phyloP scores from a whole-genome alignment of 2,329 filamentous ascomycete genomes.

The Colletotrichum karsti region DNA sequence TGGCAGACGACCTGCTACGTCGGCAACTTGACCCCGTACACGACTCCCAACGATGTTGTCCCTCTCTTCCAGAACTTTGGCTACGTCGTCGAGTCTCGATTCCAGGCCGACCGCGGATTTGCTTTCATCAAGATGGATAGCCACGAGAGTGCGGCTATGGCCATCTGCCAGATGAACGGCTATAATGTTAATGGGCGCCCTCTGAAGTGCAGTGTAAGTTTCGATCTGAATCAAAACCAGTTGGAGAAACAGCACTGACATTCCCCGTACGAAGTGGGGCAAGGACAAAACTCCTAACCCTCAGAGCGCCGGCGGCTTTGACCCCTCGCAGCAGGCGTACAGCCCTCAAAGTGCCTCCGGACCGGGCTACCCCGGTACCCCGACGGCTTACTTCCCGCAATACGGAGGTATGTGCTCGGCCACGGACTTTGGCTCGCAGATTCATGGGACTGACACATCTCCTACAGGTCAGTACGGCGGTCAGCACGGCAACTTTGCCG shows the following conservation, averaged over 20 bases:
- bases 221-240: not conserved
- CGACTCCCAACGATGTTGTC: conserved; percentile 95
- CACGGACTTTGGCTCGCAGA: not conserved
- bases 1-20: conserved; percentile 99
- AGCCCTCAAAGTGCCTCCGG: conserved; percentile 79
- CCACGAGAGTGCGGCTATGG: conserved; percentile 97
- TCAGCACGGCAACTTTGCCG: conserved; percentile 74
- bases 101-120: conserved; percentile 97
- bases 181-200: conserved; percentile 98
- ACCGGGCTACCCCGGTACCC: conserved; percentile 79
- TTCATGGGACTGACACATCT: conserved; percentile 36
- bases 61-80: conserved; percentile 99
- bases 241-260: conserved; percentile 19
- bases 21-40: conserved; percentile 97
- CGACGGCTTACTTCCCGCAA: conserved; percentile 89
- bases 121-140: conserved; percentile 99
- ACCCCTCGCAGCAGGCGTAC: conserved; percentile 76
- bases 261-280: conserved; percentile 77
- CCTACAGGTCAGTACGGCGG: conserved; percentile 63
- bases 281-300: conserved; percentile 95
- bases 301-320: conserved; percentile 74
- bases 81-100: conserved; percentile 95
- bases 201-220: conserved; percentile 96
- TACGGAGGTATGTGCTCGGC: conserved; percentile 75
- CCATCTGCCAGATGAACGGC: conserved; percentile 96